These are phyloP conservation scores for Aphanomyces invadans DNA, from an alignment of 352 stramenopile genomes.

Conservation along the genomic window DNA sequence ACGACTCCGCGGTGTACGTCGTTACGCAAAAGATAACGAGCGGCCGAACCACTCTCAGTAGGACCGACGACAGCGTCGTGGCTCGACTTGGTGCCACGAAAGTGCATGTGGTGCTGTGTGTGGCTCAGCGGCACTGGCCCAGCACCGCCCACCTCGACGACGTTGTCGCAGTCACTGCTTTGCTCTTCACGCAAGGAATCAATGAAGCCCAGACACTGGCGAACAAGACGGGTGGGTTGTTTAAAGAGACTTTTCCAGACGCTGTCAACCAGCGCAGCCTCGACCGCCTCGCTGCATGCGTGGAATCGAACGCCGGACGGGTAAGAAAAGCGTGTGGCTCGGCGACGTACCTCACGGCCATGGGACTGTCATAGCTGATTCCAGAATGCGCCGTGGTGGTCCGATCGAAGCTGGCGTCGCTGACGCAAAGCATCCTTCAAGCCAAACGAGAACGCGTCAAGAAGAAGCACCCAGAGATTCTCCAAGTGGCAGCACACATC, in stretches of 20 bases:
- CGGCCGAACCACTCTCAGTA: no score
- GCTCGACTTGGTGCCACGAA: no score
- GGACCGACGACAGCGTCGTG: no score
- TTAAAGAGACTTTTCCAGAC: slow-evolving; percentile 62
- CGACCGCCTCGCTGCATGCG: slow-evolving; percentile 37
- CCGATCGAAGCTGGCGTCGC: slow-evolving; percentile 36
- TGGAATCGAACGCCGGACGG: no score
- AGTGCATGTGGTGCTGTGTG: not conserved
- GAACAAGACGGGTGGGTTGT: slow-evolving; percentile 46
- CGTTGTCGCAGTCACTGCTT: slow-evolving; percentile 41
- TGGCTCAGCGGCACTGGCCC: not conserved
- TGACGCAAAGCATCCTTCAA: slow-evolving; percentile 45
- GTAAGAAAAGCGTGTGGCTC: no score
- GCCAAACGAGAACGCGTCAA: slow-evolving; percentile 64
- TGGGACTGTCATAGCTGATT: not conserved
- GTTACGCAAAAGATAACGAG: no score
- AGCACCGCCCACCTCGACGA: no score
- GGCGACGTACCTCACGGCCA: no score
- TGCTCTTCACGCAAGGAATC: slow-evolving; percentile 72
- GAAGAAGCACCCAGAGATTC: slow-evolving; percentile 70
- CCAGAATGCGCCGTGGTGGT: slow-evolving; percentile 26
- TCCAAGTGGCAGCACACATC: slow-evolving; percentile 53
- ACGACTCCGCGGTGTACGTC: no score
- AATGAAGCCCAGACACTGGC: slow-evolving; percentile 76
- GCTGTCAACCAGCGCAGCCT: slow-evolving; percentile 67